Evolutionary conservation across 2,329 filamentous ascomycete species (phyloP).

Genomic region (Talaromyces sp.): DNA sequence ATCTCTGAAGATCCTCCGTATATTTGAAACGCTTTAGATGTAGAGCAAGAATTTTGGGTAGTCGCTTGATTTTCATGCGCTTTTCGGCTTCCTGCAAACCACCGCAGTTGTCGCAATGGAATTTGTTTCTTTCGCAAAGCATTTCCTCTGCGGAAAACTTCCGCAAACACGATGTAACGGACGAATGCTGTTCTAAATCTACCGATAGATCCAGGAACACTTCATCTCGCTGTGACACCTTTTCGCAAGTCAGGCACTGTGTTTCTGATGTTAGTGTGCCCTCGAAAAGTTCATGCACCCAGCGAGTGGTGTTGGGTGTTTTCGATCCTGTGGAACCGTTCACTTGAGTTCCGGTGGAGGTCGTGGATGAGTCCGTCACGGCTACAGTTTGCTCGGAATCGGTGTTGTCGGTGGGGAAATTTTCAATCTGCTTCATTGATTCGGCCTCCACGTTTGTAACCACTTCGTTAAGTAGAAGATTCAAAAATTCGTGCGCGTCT

Average conservation of each 20-base stretch:
- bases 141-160: constrained; percentile 99
- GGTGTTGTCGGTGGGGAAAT: constrained; percentile 49
- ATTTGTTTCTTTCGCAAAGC: constrained; percentile 97
- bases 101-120: constrained; percentile 96
- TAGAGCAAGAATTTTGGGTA: constrained; percentile 85
- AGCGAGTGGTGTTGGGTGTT: constrained; percentile 68
- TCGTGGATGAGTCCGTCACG: constrained; percentile 34
- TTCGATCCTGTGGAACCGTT: constrained; percentile 38
- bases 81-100: constrained; percentile 97
- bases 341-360: constrained; percentile 21
- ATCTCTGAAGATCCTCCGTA: constrained; percentile 85
- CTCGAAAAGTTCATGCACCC: constrained; percentile 97
- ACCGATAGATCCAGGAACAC: constrained; percentile 95
- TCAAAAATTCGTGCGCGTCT: constrained; percentile 96
- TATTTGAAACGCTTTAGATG: constrained; percentile 98
- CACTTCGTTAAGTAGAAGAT: constrained; percentile 90
- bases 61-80: constrained; percentile 95
- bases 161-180: constrained; percentile 87
- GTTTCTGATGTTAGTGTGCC: constrained; percentile 93
- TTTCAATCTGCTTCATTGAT: constrained; percentile 45
- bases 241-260: constrained; percentile 93
- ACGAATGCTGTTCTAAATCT: constrained; percentile 90
- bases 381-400: constrained; percentile 49
- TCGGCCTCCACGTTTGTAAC: constrained; percentile 92
- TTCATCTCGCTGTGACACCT: constrained; percentile 89